phyloP scores from a whole-genome alignment of 2,329 filamentous ascomycete genomes.

The Macrophomina tecta region DNA sequence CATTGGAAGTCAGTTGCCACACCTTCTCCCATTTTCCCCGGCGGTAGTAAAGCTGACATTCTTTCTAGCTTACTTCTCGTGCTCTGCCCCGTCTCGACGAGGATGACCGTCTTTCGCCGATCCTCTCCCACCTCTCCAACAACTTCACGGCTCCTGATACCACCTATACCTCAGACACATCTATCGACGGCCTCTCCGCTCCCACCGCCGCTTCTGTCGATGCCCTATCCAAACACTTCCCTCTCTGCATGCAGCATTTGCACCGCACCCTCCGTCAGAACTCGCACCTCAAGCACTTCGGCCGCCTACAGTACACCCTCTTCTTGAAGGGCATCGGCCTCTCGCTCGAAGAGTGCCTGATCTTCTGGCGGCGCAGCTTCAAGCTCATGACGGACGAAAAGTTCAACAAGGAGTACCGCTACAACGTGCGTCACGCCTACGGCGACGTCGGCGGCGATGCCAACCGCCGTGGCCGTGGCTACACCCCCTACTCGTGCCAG shows the following conservation, averaged over 20 bases:
- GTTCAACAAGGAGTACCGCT: conserved; percentile 97
- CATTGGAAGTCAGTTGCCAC: conserved; percentile 72
- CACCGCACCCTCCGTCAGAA: conserved; percentile 86
- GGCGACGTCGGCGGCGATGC: conserved; percentile 93
- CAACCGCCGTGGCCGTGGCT: conserved; percentile 84
- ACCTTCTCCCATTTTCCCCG: too few relatives aligned
- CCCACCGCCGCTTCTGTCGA: conserved; percentile 71
- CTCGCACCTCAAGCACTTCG: conserved; percentile 90
- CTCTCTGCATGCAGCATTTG: conserved; percentile 91
- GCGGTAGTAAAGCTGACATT: conserved; percentile 25
- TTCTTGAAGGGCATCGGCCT: conserved; percentile 97
- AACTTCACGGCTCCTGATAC: conserved; percentile 94
- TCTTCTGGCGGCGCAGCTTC: conserved; percentile 91
- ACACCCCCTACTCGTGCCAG: conserved; percentile 91
- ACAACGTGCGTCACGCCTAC: conserved; percentile 94
- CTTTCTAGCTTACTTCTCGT: conserved; percentile 76
- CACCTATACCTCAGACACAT: conserved; percentile 73
- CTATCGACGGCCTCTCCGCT: conserved; percentile 76
- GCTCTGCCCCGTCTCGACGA: conserved; percentile 92
- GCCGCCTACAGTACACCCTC: conserved; percentile 90
- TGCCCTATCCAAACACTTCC: conserved; percentile 77
- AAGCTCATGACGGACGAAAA: conserved; percentile 87
- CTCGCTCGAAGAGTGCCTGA: conserved; percentile 84
- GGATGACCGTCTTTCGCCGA: conserved; percentile 84
- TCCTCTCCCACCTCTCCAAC: conserved; percentile 83